Percentiles rank a stretch among this genome's conserved stretches.
These are phyloP conservation scores for Aspergillus sparsus DNA, from an alignment of 495 filamentous ascomycete species.

Conservation along the genomic window DNA sequence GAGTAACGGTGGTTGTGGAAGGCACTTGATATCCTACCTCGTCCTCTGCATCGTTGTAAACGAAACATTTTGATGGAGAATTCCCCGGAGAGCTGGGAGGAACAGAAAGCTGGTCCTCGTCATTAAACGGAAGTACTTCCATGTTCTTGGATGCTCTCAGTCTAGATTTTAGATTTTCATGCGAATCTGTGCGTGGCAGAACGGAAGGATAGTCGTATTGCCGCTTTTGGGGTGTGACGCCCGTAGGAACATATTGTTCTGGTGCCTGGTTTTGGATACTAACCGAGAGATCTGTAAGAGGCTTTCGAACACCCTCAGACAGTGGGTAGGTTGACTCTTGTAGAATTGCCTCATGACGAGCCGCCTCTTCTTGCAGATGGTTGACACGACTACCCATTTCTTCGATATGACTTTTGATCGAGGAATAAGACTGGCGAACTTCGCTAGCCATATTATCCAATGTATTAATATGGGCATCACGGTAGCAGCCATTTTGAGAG, in stretches of 20 bases:
- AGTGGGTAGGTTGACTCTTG: conserved; percentile 60
- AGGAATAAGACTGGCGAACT: conserved; percentile 69
- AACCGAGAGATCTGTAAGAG: conserved; percentile 67
- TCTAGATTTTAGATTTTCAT: conserved; percentile 65
- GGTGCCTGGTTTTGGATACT: conserved; percentile 61
- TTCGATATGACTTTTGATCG: conserved; percentile 64
- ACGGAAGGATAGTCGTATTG: conserved; percentile 72
- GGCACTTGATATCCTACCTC: conserved; percentile 43
- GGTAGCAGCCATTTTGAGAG: conserved; percentile 75
- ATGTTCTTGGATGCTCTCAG: conserved; percentile 50
- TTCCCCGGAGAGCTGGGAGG: conserved; percentile 29
- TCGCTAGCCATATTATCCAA: conserved; percentile 60
- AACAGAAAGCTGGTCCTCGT: conserved; percentile 29
- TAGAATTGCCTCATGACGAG: conserved; percentile 52
- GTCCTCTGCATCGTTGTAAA: conserved; percentile 48
- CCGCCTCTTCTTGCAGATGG: conserved; percentile 63
- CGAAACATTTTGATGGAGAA: conserved; percentile 42
- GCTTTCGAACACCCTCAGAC: conserved; percentile 59
- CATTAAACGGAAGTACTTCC: conserved; percentile 38
- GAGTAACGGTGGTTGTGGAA: conserved; percentile 36
- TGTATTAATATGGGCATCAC: conserved; percentile 63
- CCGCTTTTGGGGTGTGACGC: conserved; percentile 77
- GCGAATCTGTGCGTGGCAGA: conserved; percentile 74
- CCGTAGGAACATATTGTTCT: conserved; percentile 79
- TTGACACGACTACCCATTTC: conserved; percentile 61